Conservation (phyloP, 352 stramenopile genomes). For the Phytophthora cryptogea region DNA sequence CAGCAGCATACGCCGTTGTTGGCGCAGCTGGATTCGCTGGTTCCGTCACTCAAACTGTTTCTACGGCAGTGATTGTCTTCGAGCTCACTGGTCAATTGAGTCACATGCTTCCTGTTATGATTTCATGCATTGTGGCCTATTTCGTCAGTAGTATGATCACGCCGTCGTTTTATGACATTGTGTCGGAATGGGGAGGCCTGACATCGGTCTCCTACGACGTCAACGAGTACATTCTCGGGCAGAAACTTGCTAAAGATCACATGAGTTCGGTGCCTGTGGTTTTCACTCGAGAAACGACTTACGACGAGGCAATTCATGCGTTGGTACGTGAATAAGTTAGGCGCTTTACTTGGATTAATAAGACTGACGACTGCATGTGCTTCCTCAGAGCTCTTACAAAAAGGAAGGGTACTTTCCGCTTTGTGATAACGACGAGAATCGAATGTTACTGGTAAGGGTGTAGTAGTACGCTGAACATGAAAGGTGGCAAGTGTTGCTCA, state of each 20-base stretch:
- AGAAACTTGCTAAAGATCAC: slow-evolving; percentile 70
- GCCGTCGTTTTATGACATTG: slow-evolving; percentile 86
- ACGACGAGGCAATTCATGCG: slow-evolving; percentile 66
- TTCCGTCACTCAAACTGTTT: slow-evolving; percentile 91
- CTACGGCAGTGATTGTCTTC: slow-evolving; percentile 87
- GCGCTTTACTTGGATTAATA: slow-evolving; percentile 12
- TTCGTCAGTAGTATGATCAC: slow-evolving; percentile 82
- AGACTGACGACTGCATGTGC: background rate
- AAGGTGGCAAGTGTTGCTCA: background rate
- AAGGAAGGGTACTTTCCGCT: slow-evolving; percentile 81
- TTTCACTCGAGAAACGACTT: slow-evolving; percentile 80
- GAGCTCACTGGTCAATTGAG: slow-evolving; percentile 83
- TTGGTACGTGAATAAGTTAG: slow-evolving; percentile 53
- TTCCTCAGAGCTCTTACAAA: slow-evolving; percentile 60
- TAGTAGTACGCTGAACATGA: background rate
- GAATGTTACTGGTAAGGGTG: slow-evolving; percentile 48
- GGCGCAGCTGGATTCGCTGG: slow-evolving; percentile 91
- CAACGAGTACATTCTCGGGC: slow-evolving; percentile 75
- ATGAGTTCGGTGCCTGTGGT: slow-evolving; percentile 60
- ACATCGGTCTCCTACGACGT: slow-evolving; percentile 84
- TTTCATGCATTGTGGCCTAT: slow-evolving; percentile 84
- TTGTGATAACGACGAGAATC: slow-evolving; percentile 56
- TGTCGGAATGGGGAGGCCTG: slow-evolving; percentile 73
- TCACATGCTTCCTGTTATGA: slow-evolving; percentile 86
- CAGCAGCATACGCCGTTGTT: slow-evolving; percentile 91